These are phyloP conservation scores for Niveomyces coronatus DNA, from an alignment of 2,329 filamentous ascomycete genomes.

Conservation along the genomic window DNA sequence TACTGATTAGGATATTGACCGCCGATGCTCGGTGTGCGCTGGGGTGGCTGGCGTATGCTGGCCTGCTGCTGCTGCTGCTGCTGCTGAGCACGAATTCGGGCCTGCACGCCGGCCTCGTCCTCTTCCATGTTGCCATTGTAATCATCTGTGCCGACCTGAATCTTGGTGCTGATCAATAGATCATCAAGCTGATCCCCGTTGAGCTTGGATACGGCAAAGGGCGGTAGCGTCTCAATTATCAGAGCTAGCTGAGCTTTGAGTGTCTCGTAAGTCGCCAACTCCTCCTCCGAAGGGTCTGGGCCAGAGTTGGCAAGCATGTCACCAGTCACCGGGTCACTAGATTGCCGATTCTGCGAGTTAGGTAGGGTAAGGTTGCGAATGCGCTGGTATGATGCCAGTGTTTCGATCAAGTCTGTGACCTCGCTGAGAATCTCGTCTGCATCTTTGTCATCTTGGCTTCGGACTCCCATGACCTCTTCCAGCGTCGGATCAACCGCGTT, in stretches of 20 bases:
- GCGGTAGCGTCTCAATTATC: constrained; percentile 66
- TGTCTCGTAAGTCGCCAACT: constrained; percentile 54
- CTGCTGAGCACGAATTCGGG: constrained; percentile 33
- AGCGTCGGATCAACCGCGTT: constrained; percentile 47
- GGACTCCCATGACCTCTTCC: constrained; percentile 40
- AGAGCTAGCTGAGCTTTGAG: constrained; percentile 66
- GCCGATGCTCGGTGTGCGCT: constrained; percentile 28
- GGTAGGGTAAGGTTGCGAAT: constrained; percentile 64
- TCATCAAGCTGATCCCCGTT: constrained; percentile 79
- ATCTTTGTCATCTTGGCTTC: constrained; percentile 52
- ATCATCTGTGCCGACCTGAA: constrained; percentile 62
- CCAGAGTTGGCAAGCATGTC: constrained; percentile 60
- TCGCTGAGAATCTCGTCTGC: constrained; percentile 61
- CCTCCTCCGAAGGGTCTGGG: constrained; percentile 55
- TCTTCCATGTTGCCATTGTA: constrained; percentile 76
- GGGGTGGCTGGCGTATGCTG: constrained; percentile 27
- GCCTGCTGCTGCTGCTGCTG: constrained; percentile 17
- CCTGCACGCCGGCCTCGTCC: constrained; percentile 54
- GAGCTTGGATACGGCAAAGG: constrained; percentile 76
- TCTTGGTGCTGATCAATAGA: constrained; percentile 68
- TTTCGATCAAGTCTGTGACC: constrained; percentile 67
- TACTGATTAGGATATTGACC: constrained; percentile 35
- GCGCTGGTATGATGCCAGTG: constrained; percentile 66
- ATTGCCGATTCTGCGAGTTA: constrained; percentile 50
- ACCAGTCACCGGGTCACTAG: constrained; percentile 51